phyloP scores from a whole-genome alignment of 805 yeast genomes.

The Candida sithepensis region DNA sequence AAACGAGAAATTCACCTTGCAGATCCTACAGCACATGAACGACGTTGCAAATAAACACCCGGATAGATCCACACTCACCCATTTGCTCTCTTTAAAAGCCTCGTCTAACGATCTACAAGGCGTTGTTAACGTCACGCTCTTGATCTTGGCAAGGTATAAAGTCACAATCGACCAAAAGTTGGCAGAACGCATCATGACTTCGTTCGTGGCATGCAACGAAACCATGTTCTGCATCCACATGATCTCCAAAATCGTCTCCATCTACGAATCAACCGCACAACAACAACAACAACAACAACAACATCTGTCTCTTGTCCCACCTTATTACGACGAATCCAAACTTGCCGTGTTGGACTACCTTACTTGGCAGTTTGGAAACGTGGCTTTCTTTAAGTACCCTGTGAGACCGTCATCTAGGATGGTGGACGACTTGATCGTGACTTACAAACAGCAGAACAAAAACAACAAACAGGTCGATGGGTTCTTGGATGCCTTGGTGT shows the following conservation, averaged over 20 bases:
- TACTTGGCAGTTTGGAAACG: background rate
- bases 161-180: slow-evolving; percentile 9
- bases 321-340: slow-evolving; percentile 7
- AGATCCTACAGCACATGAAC: slow-evolving; percentile 2
- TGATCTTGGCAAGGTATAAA: slow-evolving; percentile 7
- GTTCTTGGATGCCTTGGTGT: slow-evolving; percentile 10
- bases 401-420: background rate
- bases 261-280: background rate
- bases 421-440: background rate
- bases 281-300: background rate
- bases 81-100: slow-evolving; percentile 6
- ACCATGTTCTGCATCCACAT: slow-evolving; percentile 9
- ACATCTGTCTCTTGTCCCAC: too few relatives aligned
- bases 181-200: slow-evolving; percentile 7
- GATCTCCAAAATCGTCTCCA: slow-evolving; percentile 8
- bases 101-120: slow-evolving; percentile 2
- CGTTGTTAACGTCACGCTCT: slow-evolving; percentile 5
- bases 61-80: slow-evolving; percentile 10
- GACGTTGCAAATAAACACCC: slow-evolving; percentile 4
- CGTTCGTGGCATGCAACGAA: slow-evolving; percentile 11
- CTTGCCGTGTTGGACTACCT: background rate
- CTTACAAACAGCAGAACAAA: background rate
- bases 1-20: background rate
- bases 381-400: background rate
- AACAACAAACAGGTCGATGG: slow-evolving; percentile 3